Evolutionary conservation across 2,329 filamentous ascomycete genomes (phyloP), one percentile per base, ranked within the genome.

Genomic region (Dryadomyces sulphureus): DNA sequence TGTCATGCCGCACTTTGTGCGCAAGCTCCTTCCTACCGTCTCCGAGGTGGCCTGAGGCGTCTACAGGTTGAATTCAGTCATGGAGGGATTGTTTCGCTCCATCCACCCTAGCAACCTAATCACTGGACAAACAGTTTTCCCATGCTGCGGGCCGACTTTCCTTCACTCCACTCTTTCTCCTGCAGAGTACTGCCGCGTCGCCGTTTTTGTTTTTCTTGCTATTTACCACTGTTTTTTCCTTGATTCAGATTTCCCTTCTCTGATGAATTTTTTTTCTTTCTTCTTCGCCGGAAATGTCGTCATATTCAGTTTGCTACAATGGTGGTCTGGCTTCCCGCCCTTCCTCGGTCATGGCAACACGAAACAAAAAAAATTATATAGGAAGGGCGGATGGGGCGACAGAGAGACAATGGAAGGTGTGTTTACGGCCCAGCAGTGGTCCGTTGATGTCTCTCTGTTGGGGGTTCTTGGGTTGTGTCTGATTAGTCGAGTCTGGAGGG

Each of bases 11-110:
- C 56, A 58, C 50, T 62, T 64, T 49, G 55, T 62, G 52, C 60
- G 60, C 45, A 60, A 59, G 52, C 53, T 63, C 21, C 58, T 64
- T 51, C 59, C 60, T 41, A 61, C 61, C 8, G 61, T 64, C 40
- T 32, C 50, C 43, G 51, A 53, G 43, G 45, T 46, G 11, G 38
- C 38, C 22, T 46, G 27, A 32, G 16, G 27, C 4, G 9, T 5
- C 6, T 4, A n/a, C n/a, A n/a, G n/a, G n/a, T n/a, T n/a, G n/a
- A n/a, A n/a, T n/a, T n/a, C n/a, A n/a, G n/a, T n/a, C n/a, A n/a
- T n/a, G n/a, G n/a, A n/a, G n/a, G n/a, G n/a, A n/a, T n/a, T n/a
- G n/a, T n/a, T n/a, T n/a, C n/a, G n/a, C n/a, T n/a, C n/a, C n/a
- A n/a, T n/a, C n/a, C n/a, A n/a, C n/a, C n/a, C n/a, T n/a, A n/a